Percentiles rank a stretch among this genome's conserved stretches.
Conservation (phyloP, 2,329 filamentous ascomycete species). For the Zymoseptoria brevis region DNA sequence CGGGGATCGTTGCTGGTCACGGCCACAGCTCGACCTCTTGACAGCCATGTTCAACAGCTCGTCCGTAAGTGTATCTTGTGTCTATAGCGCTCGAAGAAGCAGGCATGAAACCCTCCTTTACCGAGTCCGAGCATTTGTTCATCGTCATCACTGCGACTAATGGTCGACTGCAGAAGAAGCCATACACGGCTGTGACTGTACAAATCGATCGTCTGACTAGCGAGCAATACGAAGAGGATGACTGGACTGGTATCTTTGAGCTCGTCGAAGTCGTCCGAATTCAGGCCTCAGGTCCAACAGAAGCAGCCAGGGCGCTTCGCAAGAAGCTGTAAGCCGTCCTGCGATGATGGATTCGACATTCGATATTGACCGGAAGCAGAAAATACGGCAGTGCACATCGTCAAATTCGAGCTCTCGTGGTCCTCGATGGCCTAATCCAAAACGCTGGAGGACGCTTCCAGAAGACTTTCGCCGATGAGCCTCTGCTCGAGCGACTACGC, state of each 20-base stretch:
- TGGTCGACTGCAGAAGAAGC: slow-evolving; percentile 54
- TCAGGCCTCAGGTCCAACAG: slow-evolving; percentile 74
- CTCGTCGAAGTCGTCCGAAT: slow-evolving; percentile 90
- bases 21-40: neutral
- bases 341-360: neutral
- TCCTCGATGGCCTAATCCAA: slow-evolving; percentile 88
- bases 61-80: slow-evolving; percentile 13
- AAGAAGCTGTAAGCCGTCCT: slow-evolving; percentile 69
- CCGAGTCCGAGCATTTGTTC: neutral
- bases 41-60: slow-evolving; percentile 19
- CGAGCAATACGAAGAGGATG: slow-evolving; percentile 83
- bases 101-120: too few species aligned
- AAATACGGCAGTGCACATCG: slow-evolving; percentile 96
- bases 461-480: slow-evolving; percentile 79
- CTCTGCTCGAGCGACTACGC: slow-evolving; percentile 80
- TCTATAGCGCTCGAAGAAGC: neutral
- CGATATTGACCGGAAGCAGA: slow-evolving; percentile 31
- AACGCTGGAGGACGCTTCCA: slow-evolving; percentile 87
- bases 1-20: neutral
- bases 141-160: neutral
- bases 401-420: slow-evolving; percentile 77
- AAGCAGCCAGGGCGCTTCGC: slow-evolving; percentile 83
- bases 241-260: slow-evolving; percentile 84
- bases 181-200: slow-evolving; percentile 88
- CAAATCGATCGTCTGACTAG: slow-evolving; percentile 84